Evolutionary conservation across 305 asterid species (phyloP).

Genomic region (Ajuga reptans): DNA sequence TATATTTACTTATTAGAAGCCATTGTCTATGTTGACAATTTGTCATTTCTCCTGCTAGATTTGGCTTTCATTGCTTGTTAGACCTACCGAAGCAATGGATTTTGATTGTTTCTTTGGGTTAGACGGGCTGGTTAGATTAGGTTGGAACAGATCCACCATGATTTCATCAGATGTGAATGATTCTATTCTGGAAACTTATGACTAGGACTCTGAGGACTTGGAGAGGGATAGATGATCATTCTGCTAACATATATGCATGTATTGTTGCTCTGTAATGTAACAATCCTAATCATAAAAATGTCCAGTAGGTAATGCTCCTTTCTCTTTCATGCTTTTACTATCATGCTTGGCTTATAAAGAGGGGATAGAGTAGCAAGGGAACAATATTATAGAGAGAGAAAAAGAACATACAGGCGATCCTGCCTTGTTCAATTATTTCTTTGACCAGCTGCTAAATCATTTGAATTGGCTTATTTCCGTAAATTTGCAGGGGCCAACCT

Average conservation of each 20-base stretch:
- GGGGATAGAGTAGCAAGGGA: neutral
- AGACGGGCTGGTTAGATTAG: neutral
- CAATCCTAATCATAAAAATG: neutral
- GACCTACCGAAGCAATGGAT: neutral
- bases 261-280: neutral
- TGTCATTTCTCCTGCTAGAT: neutral
- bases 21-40: neutral
- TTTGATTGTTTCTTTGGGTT: neutral
- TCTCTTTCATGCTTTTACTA: neutral
- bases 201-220: neutral
- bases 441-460: constrained; percentile 28
- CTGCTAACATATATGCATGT: neutral
- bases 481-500: constrained; percentile 73
- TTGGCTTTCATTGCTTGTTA: neutral
- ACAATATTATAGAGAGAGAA: neutral
- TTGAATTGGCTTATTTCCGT: constrained; percentile 27
- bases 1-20: neutral
- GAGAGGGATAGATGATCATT: neutral
- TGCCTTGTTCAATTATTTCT: constrained; percentile 19
- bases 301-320: neutral
- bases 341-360: neutral
- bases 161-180: neutral
- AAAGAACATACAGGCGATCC: neutral
- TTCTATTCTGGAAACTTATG: neutral
- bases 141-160: neutral